Percentiles rank a stretch among this genome's conserved stretches.
These are phyloP conservation scores for Aspergillus sp. DNA, from an alignment of 2,329 filamentous ascomycete species.

Conservation along the genomic window DNA sequence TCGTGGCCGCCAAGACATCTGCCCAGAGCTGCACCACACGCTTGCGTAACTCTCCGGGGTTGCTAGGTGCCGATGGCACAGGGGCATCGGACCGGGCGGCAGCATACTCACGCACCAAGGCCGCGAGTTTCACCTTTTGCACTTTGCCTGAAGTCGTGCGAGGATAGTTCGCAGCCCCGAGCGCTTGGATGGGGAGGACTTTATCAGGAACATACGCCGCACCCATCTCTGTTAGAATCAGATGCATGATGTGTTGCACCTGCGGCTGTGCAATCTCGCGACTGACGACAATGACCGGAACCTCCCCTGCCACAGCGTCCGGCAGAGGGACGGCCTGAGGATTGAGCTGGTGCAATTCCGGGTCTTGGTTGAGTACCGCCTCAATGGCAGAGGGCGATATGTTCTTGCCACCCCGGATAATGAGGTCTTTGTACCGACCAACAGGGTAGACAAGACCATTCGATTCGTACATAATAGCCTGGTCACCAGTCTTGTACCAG, in stretches of 20 bases:
- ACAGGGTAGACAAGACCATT: background rate
- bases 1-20: background rate
- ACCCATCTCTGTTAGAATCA: background rate
- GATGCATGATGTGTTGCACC: background rate
- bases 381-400: background rate
- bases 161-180: background rate
- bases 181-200: background rate
- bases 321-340: background rate
- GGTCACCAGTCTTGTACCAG: background rate
- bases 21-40: background rate
- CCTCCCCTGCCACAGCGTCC: background rate
- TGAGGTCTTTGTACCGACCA: constrained; percentile 6
- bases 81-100: background rate
- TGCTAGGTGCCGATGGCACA: background rate
- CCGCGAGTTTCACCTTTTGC: background rate
- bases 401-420: constrained; percentile 7
- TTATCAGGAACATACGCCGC: background rate
- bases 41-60: background rate
- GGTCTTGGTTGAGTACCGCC: background rate
- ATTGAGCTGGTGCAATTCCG: background rate
- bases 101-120: background rate
- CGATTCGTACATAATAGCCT: background rate
- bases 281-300: background rate
- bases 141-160: background rate
- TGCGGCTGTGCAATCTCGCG: background rate